Percentiles rank a stretch among this genome's conserved stretches.
Conservation (phyloP, 345 rosid genomes). For the Moricandia moricandioides region DNA sequence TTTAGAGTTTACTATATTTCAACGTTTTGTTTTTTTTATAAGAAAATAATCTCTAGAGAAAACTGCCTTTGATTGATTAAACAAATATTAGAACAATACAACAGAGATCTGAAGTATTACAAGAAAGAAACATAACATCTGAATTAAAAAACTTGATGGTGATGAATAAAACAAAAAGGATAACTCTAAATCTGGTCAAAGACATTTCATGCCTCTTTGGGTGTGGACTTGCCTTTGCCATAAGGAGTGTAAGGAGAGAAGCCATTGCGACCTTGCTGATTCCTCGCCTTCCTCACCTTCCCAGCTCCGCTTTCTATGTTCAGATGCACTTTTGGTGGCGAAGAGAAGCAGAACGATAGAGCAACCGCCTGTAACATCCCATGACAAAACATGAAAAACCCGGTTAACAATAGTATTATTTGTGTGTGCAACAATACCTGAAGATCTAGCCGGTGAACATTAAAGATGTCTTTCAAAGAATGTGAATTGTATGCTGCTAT, state of each 20-base stretch:
- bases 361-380: conserved; percentile 68
- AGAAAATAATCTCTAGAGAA: neutral
- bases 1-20: neutral
- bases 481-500: conserved; percentile 92
- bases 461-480: conserved; percentile 80
- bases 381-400: conserved; percentile 9
- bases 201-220: conserved; percentile 20
- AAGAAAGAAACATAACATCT: conserved; percentile 12
- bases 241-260: conserved; percentile 77
- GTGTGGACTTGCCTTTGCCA: conserved; percentile 63
- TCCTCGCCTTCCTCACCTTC: conserved; percentile 62
- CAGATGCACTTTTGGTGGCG: conserved; percentile 85
- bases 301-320: conserved; percentile 85
- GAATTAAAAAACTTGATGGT: conserved; percentile 17
- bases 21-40: neutral
- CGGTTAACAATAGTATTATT: neutral
- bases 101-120: neutral
- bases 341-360: conserved; percentile 82
- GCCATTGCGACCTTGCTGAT: conserved; percentile 51
- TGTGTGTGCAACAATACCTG: conserved; percentile 51
- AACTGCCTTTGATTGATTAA: neutral
- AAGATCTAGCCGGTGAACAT: conserved; percentile 88
- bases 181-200: neutral
- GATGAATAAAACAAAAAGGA: neutral
- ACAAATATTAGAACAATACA: conserved; percentile 4